Conservation (phyloP, 129 eudicot species). For the Flaveria brownii region DNA sequence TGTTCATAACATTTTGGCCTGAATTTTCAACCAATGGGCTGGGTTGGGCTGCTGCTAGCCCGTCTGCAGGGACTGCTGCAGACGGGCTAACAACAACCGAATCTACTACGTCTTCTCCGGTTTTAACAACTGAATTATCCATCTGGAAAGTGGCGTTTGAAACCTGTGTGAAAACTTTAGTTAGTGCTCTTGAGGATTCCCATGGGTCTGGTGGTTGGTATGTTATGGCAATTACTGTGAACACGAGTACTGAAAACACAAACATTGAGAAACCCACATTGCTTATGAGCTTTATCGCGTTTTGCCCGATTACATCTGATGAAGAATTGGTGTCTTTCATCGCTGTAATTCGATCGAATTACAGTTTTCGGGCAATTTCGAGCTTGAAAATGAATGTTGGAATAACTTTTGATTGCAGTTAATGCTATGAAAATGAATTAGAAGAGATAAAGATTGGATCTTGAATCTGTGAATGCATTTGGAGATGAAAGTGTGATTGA, state of each 20-base stretch:
- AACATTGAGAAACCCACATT: slow-evolving; percentile 92
- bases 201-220: slow-evolving; percentile 99
- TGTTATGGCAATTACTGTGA: slow-evolving; percentile 84
- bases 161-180: slow-evolving; percentile 70
- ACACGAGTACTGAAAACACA: slow-evolving; percentile 72
- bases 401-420: not conserved
- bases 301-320: slow-evolving; percentile 87
- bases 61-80: not conserved
- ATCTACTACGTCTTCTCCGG: slow-evolving; percentile 70
- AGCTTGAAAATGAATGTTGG: slow-evolving; percentile 22
- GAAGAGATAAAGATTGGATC: slow-evolving; percentile 20
- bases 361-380: not conserved
- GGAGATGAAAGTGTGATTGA: not conserved
- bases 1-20: too few species aligned
- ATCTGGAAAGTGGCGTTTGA: slow-evolving; percentile 84
- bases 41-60: slow-evolving; percentile 3
- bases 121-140: slow-evolving; percentile 74
- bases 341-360: slow-evolving; percentile 11
- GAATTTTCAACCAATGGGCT: slow-evolving; percentile 32
- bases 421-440: not conserved
- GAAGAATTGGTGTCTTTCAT: slow-evolving; percentile 65
- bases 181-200: slow-evolving; percentile 86
- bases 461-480: slow-evolving; percentile 21
- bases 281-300: slow-evolving; percentile 73
- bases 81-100: slow-evolving; percentile 41